Conservation (phyloP, 2,329 filamentous ascomycete genomes). For the Colletotrichum navitas region DNA sequence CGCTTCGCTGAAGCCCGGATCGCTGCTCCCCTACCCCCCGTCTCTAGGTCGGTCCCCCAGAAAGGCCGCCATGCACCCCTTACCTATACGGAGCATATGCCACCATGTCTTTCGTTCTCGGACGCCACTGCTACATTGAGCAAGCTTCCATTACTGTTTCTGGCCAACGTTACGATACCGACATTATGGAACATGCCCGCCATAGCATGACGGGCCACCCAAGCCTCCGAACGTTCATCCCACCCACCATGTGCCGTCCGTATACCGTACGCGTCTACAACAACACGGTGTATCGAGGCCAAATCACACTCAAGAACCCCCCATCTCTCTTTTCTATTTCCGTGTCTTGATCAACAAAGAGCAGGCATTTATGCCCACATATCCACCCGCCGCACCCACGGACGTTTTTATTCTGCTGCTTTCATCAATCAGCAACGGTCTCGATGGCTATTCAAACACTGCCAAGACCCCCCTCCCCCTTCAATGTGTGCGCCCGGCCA, state of each 20-base stretch:
- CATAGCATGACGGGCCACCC: constrained; percentile 23
- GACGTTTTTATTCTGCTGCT: background rate
- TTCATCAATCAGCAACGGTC: constrained; percentile 40
- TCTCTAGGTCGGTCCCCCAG: no score
- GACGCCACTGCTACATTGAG: constrained; percentile 27
- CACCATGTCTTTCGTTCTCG: constrained; percentile 21
- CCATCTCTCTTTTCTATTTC: constrained; percentile 13
- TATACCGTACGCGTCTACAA: background rate
- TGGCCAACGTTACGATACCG: constrained; percentile 32
- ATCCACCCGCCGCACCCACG: background rate
- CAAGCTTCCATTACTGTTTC: constrained; percentile 34
- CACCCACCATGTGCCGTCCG: background rate
- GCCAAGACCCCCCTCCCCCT: constrained; percentile 26
- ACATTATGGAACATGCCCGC: constrained; percentile 25
- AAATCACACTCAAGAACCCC: background rate
- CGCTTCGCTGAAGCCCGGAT: constrained; percentile 31
- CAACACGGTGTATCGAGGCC: background rate
- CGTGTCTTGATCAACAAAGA: constrained; percentile 8
- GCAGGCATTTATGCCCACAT: background rate
- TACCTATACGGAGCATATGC: background rate
- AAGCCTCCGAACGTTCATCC: background rate
- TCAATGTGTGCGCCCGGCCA: background rate
- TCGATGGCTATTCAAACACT: constrained; percentile 32
- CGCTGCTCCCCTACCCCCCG: background rate
- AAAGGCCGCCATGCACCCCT: background rate